Base-by-base conservation (phyloP, 352 stramenopile genomes). In the Phytophthora idaei region DNA sequence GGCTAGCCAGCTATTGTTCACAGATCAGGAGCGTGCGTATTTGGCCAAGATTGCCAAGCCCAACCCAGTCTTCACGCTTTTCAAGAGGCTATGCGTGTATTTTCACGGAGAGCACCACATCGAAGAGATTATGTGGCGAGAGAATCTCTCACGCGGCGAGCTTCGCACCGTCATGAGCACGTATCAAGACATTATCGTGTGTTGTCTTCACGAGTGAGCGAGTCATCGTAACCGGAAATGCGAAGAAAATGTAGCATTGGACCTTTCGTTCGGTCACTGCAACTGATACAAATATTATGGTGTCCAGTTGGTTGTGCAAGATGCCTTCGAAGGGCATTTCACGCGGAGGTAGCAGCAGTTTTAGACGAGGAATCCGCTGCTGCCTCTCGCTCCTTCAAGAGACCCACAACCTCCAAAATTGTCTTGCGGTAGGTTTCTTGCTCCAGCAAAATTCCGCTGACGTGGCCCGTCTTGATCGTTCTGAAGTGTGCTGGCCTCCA, bases 121-220 rank as follows among this genome's bases (percentile, higher is more conserved):
- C 12, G 89, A 94, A 70, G 89, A 96, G 71, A 96, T 96, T 57
- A 96, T 96, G 89, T 96, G 89, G 89, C 75, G 89, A 12, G 89
- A 96, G 50, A 95, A 93, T 28, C 63, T 96, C 1, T 90, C 83
- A 1, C 81, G 89, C 3, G 88, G 80, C n/a, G 89, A 93, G 45
- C 61, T 96, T 15, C 83, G 85, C 27, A 90, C 81, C 0, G 85
- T 95, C 27, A 73, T 96, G 55, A 92, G 77, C 63, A 92, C 84
- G n/a, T 96, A 95, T 67, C 77, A 90, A 56, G 83, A 93, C 41
- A 94, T 94, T 49, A 86, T 94, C 31, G 87, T 93, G 11, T 92
- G 80, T 53, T 91, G 81, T 66, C 73, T 92, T 41, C 85, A 93
- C 48, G 87, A 94, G 64, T 94, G 72, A 80, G 21, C 21, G 21